Evolutionary conservation across 306 rosid genomes (phyloP).

Genomic region (Casuarina glauca): DNA sequence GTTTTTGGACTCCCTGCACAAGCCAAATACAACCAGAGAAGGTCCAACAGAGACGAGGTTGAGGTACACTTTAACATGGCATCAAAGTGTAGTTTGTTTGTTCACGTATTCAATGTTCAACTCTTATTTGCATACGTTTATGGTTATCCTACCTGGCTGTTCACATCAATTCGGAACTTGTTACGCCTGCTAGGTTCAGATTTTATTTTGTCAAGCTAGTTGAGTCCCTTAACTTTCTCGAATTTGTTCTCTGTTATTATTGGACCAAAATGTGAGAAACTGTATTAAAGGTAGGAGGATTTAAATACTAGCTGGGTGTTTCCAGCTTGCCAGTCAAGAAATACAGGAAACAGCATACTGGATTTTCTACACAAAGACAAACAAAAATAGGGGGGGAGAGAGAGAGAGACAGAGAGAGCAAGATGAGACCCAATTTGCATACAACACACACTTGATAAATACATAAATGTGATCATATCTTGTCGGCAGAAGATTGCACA

Average conservation of each 20-base stretch:
- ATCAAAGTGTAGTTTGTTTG: not conserved
- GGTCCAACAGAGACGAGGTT: not conserved
- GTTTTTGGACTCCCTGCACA: not conserved
- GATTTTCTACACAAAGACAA: not conserved
- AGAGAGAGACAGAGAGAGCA: no score
- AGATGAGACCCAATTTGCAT: not conserved
- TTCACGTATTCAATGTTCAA: not conserved
- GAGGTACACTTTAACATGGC: not conserved
- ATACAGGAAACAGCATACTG: not conserved
- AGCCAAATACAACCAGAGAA: not conserved
- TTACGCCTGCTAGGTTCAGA: not conserved
- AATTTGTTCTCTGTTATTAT: conserved; percentile 1
- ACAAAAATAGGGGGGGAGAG: no score
- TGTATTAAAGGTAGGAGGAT: not conserved
- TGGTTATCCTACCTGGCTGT: not conserved
- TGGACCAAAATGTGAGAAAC: not conserved
- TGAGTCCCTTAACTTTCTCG: not conserved
- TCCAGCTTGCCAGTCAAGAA: not conserved
- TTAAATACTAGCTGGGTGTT: not conserved
- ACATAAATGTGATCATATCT: not conserved
- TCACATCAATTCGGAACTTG: not conserved
- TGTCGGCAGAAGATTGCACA: no score
- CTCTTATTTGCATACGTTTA: not conserved
- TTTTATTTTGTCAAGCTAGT: not conserved
- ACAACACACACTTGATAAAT: not conserved